A percentile compares a stretch with the other conserved stretches of the same genome.
These are phyloP conservation scores for Deakozyma indianensis DNA, from an alignment of 805 yeast species.

Conservation along the genomic window DNA sequence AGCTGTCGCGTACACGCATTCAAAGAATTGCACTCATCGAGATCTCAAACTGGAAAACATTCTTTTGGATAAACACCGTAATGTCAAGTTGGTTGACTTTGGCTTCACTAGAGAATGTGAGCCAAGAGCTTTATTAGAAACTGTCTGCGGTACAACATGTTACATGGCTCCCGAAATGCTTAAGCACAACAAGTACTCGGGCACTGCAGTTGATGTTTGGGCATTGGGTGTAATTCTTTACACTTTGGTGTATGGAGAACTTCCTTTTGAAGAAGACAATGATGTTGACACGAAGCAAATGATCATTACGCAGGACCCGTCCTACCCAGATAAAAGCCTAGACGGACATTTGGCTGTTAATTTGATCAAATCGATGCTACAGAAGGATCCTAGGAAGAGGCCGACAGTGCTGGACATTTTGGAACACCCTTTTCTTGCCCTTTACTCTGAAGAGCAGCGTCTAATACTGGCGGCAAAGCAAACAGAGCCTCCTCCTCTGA, in stretches of 20 bases:
- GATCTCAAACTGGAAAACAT: slow-evolving; percentile 69
- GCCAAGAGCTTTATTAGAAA: slow-evolving; percentile 45
- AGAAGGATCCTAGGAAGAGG: slow-evolving; percentile 52
- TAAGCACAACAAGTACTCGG: slow-evolving; percentile 54
- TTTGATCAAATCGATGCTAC: slow-evolving; percentile 39
- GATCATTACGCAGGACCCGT: slow-evolving; percentile 55
- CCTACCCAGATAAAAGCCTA: slow-evolving; percentile 25
- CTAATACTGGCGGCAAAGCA: slow-evolving; percentile 23
- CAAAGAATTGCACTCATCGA: slow-evolving; percentile 65
- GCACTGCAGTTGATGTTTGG: slow-evolving; percentile 77
- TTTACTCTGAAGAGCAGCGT: slow-evolving; percentile 29
- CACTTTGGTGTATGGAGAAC: slow-evolving; percentile 68
- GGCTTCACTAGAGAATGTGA: slow-evolving; percentile 80
- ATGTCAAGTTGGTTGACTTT: slow-evolving; percentile 78
- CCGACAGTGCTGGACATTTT: slow-evolving; percentile 43
- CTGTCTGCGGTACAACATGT: slow-evolving; percentile 87
- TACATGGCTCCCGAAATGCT: slow-evolving; percentile 95
- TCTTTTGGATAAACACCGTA: slow-evolving; percentile 62
- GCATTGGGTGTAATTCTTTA: slow-evolving; percentile 79
- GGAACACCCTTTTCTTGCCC: slow-evolving; percentile 34
- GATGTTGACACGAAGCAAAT: slow-evolving; percentile 43
- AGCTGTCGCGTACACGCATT: slow-evolving; percentile 61
- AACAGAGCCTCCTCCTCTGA: slow-evolving; percentile 31
- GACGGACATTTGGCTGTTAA: slow-evolving; percentile 19
- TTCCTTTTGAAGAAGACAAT: slow-evolving; percentile 84